These are phyloP conservation scores for Oxyria digyna DNA, from an alignment of 148 eudicot species.

Conservation along the genomic window DNA sequence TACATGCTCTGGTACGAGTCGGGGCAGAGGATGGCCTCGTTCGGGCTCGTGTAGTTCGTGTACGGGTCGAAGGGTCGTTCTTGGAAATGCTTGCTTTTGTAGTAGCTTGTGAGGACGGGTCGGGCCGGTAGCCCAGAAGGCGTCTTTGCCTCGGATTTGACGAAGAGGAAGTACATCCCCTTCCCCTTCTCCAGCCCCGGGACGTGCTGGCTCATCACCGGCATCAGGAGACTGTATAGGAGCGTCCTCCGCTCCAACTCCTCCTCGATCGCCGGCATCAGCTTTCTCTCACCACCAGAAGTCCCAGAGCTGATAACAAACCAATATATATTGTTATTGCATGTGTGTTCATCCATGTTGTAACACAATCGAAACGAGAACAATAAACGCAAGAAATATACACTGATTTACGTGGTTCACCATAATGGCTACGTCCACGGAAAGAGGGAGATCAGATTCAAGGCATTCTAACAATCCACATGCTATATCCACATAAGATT, in stretches of 20 bases:
- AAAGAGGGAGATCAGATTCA: no score
- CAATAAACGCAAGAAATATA: no score
- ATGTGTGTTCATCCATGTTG: no score
- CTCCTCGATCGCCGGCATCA: slow-evolving; percentile 72
- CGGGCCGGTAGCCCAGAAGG: slow-evolving; percentile 65
- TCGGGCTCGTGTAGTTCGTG: slow-evolving; percentile 75
- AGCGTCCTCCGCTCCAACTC: slow-evolving; percentile 50
- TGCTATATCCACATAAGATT: no score
- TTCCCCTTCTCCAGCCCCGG: slow-evolving; percentile 66
- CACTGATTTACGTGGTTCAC: no score
- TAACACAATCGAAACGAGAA: no score
- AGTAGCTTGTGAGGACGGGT: slow-evolving; percentile 65
- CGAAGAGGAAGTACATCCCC: slow-evolving; percentile 70
- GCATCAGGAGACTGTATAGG: slow-evolving; percentile 64
- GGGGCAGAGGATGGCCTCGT: slow-evolving; percentile 57
- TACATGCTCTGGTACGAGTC: slow-evolving; percentile 83
- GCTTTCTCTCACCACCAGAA: slow-evolving; percentile 69
- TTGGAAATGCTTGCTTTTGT: slow-evolving; percentile 51
- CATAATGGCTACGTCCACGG: no score
- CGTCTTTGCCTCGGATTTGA: slow-evolving; percentile 66
- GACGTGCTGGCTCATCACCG: slow-evolving; percentile 65
- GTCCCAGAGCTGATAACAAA: slow-evolving; percentile 52
- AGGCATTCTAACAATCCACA: no score
- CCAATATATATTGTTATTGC: no score
- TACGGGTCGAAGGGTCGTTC: slow-evolving; percentile 56